Evolutionary conservation across 176 grass and related monocot genomes (phyloP), one percentile per base, ranked within the genome.

Genomic region (Cocos nucifera): DNA sequence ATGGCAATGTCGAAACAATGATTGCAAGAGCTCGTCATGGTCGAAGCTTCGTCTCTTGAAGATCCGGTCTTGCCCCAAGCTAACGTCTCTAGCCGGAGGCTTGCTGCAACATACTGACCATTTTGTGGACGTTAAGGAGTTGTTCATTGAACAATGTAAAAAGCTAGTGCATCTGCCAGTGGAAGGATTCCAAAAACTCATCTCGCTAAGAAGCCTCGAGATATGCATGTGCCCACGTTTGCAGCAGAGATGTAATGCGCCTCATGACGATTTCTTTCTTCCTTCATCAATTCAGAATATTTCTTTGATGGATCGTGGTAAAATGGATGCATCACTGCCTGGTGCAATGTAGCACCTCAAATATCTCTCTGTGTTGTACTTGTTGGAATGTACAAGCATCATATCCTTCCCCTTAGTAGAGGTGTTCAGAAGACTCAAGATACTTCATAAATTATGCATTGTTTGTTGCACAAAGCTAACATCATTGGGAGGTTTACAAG

Each of bases 371-470:
- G 20, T 18, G 60, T 16, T 72, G 18, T 0, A 17, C 14, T 17
- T 72, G 21, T 0, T 0, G 1, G 1, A 4, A 15, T 71, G 29
- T 19, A 0, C 1, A 19, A 59, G 12, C 26, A n/a, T 71, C 3
- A 51, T 20, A 71, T 25, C 32, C 29, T 27, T 61, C 51, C 25
- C 68, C 59, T 17, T 30, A 26, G 50, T 10, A 71, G 28, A 49
- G 51, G 27, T 60, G 68, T 50, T 71, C 6, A 23, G 4, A 9
- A 71, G 56, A 50, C 50, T 54, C 35, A 61, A 3, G 26, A 4
- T 2, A 22, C 50, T 70, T 26, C 3, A 21, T 30, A 15, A 70
- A n/a, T 5, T 70, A 27, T 9, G 0, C 15, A 27, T 67, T 35
- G 2, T 30, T 5, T 12, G 29, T 52, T 67, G 65, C 65, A 16